phyloP scores from a whole-genome alignment of 768 basidiomycete species.

The Nidularia pulvinata region DNA sequence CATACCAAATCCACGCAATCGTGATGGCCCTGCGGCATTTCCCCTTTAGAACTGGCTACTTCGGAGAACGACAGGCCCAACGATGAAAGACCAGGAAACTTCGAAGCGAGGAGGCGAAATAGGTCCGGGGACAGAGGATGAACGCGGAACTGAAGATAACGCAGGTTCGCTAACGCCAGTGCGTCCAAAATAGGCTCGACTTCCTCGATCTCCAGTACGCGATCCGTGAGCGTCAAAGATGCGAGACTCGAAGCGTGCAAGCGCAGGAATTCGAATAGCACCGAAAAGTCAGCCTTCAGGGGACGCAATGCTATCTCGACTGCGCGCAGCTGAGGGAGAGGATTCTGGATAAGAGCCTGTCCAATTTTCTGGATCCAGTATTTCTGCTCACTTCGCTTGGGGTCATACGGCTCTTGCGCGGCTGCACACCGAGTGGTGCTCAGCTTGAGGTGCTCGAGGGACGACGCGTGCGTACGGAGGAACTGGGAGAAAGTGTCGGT shows the following conservation, averaged over 20 bases:
- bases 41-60: slow-evolving; percentile 1
- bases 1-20: too few relatives aligned
- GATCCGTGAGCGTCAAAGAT: slow-evolving; percentile 33
- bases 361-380: slow-evolving; percentile 42
- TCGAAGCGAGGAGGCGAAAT: slow-evolving; percentile 15
- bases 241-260: slow-evolving; percentile 22
- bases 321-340: slow-evolving; percentile 26
- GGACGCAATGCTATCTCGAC: slow-evolving; percentile 37
- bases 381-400: slow-evolving; percentile 21
- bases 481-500: slow-evolving; percentile 28
- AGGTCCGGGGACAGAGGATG: slow-evolving; percentile 18
- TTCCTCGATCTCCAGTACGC: slow-evolving; percentile 25
- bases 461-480: slow-evolving; percentile 28
- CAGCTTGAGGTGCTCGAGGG: slow-evolving; percentile 32
- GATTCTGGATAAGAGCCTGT: slow-evolving; percentile 13
- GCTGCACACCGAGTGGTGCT: slow-evolving; percentile 24
- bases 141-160: slow-evolving; percentile 14
- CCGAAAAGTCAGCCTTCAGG: slow-evolving; percentile 24
- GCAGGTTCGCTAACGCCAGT: slow-evolving; percentile 11
- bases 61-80: slow-evolving; percentile 20
- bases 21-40: too few relatives aligned
- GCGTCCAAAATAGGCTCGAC: slow-evolving; percentile 21
- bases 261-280: slow-evolving; percentile 24
- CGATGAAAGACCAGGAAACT: slow-evolving; percentile 14
- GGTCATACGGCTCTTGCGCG: slow-evolving; percentile 7